These are phyloP conservation scores for Cystobasidium slooffiae DNA, from an alignment of 1,284 basidiomycete species.

Conservation along the genomic window DNA sequence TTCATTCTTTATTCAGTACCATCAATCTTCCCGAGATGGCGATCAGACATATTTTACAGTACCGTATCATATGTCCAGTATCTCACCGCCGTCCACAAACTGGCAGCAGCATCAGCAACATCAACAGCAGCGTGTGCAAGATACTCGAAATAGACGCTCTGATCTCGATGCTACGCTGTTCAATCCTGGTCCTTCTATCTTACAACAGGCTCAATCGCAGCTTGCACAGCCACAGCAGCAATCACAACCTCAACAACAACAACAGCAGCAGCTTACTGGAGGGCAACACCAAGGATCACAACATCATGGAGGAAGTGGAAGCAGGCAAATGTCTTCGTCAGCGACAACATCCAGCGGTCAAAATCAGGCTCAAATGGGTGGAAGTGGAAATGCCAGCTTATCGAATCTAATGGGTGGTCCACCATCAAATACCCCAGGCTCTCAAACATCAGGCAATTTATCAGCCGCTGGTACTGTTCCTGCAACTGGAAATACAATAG, in stretches of 20 bases:
- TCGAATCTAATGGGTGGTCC: neutral
- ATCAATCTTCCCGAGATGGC: slow-evolving; percentile 2
- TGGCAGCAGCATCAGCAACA: slow-evolving; percentile 26
- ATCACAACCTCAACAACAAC: neutral
- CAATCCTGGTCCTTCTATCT: slow-evolving; percentile 1
- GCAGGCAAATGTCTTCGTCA: neutral
- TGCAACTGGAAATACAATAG: neutral
- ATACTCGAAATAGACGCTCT: neutral
- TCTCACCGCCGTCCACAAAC: slow-evolving; percentile 10
- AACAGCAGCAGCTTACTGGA: neutral
- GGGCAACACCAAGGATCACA: neutral
- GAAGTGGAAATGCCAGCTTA: neutral
- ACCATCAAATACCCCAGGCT: slow-evolving; percentile 9
- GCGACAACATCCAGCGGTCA: neutral
- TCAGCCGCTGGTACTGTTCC: neutral
- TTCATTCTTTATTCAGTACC: neutral
- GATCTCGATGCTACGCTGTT: slow-evolving; percentile 16
- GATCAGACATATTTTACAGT: slow-evolving; percentile 12
- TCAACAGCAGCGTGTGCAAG: slow-evolving; percentile 16
- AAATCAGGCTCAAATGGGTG: too few species aligned
- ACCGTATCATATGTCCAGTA: slow-evolving; percentile 14
- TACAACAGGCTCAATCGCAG: neutral
- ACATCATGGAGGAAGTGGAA: neutral
- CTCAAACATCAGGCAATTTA: slow-evolving; percentile 7
- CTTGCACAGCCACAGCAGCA: slow-evolving; percentile 4